phyloP scores from a whole-genome alignment of 2,329 filamentous ascomycete genomes.

The Aspergillus phoenicis region DNA sequence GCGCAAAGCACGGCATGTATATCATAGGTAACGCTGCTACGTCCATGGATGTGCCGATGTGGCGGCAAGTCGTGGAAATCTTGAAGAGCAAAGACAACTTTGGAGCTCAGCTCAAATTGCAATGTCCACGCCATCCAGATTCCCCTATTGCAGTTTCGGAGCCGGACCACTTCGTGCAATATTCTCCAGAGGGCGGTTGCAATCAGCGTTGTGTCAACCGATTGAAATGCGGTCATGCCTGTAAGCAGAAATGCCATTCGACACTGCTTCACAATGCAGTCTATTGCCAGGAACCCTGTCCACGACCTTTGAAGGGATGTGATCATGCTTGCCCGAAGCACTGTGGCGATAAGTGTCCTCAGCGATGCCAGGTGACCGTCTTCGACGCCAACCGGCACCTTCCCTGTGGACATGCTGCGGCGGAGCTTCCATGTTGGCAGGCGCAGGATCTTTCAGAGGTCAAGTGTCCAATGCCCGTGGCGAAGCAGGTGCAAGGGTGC shows the following conservation, averaged over 20 bases:
- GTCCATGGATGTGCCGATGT: conserved; percentile 62
- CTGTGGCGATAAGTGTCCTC: conserved; percentile 48
- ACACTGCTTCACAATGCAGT: conserved; percentile 46
- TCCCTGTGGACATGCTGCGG: conserved; percentile 35
- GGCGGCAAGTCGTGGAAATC: conserved; percentile 60
- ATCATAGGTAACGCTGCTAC: conserved; percentile 69
- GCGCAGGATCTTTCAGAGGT: conserved; percentile 51
- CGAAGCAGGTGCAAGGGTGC: conserved; percentile 57
- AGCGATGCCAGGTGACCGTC: conserved; percentile 30
- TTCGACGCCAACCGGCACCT: conserved; percentile 13
- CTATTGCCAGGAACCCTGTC: conserved; percentile 46
- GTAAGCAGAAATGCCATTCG: conserved; percentile 50
- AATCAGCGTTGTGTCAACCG: conserved; percentile 50
- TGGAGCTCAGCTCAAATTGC: conserved; percentile 55
- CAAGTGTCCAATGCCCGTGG: conserved; percentile 52
- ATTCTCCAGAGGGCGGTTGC: conserved; percentile 66
- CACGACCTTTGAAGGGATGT: conserved; percentile 40
- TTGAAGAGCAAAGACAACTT: conserved; percentile 52
- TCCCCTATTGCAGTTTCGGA: conserved; percentile 52
- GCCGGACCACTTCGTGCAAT: conserved; percentile 60
- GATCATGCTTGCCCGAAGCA: conserved; percentile 44
- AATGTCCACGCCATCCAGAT: conserved; percentile 63
- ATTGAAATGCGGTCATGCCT: conserved; percentile 51
- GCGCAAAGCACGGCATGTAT: conserved; percentile 71
- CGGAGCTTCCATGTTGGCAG: conserved; percentile 38